Evolutionary conservation across 2,329 filamentous ascomycete species (phyloP).

Genomic region (Chrysoporthe cubensis): DNA sequence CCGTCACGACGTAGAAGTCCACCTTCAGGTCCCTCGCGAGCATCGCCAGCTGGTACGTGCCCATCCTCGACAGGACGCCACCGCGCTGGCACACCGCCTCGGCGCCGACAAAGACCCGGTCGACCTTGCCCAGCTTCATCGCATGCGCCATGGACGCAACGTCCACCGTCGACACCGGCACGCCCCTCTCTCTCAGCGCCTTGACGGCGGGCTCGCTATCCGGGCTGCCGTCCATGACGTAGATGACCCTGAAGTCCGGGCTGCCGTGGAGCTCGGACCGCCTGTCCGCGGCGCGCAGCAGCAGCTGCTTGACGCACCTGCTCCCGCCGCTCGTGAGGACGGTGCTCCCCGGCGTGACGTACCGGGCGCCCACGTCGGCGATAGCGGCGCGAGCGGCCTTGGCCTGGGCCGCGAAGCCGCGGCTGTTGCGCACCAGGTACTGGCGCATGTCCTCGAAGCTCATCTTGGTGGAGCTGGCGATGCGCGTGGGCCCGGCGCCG

Average conservation of each 20-base stretch:
- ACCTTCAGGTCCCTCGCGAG: constrained; percentile 69
- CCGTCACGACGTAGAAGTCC: constrained; percentile 86
- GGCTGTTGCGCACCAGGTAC: constrained; percentile 83
- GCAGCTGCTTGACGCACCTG: constrained; percentile 77
- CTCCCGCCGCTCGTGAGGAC: constrained; percentile 92
- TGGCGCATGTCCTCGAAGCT: constrained; percentile 83
- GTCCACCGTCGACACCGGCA: constrained; percentile 82
- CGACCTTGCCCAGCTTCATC: constrained; percentile 67
- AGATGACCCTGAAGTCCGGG: constrained; percentile 78
- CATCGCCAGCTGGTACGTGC: constrained; percentile 82
- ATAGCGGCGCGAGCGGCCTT: constrained; percentile 85
- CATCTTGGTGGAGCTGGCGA: constrained; percentile 41
- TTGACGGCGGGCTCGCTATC: constrained; percentile 75
- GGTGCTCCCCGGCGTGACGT: constrained; percentile 76
- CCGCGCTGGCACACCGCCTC: constrained; percentile 95
- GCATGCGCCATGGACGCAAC: constrained; percentile 79
- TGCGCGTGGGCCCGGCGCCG: constrained; percentile 33
- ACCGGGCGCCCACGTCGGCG: constrained; percentile 75
- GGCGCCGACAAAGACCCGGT: constrained; percentile 68
- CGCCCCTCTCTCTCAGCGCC: constrained; percentile 71
- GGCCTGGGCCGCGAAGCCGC: constrained; percentile 83
- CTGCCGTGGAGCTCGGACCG: constrained; percentile 58
- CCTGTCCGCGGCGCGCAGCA: constrained; percentile 74
- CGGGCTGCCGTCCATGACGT: constrained; percentile 64
- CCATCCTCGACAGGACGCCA: constrained; percentile 86